Conservation (phyloP, 768 basidiomycete species). For the Russula virescens region DNA sequence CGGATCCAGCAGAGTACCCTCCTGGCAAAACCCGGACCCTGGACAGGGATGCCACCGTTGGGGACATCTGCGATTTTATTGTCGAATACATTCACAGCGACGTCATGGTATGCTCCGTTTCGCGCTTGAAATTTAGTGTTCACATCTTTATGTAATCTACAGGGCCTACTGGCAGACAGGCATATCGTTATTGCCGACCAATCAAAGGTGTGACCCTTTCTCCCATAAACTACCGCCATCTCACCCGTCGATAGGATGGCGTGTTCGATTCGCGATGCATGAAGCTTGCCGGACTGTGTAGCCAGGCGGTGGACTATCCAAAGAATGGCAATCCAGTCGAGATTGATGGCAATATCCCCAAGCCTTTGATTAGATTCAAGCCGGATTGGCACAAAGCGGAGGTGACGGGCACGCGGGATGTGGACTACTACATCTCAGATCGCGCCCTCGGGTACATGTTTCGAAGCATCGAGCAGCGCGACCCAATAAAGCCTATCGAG, state of each 20-base stretch:
- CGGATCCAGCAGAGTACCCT: conserved; percentile 48
- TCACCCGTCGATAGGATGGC: conserved; percentile 42
- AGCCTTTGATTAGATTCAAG: conserved; percentile 54
- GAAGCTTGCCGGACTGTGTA: conserved; percentile 54
- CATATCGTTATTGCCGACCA: conserved; percentile 74
- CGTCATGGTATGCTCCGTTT: conserved; percentile 48
- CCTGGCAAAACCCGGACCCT: conserved; percentile 27
- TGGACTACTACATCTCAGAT: conserved; percentile 66
- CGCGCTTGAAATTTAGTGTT: background rate
- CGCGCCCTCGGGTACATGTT: conserved; percentile 69
- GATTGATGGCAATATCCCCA: conserved; percentile 43
- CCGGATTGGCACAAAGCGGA: conserved; percentile 68
- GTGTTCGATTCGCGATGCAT: conserved; percentile 54
- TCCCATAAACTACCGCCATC: background rate
- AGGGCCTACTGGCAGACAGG: conserved; percentile 66
- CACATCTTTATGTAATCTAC: background rate
- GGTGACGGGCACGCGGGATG: conserved; percentile 40
- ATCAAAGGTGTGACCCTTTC: conserved; percentile 44
- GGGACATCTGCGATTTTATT: conserved; percentile 75
- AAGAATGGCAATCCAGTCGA: conserved; percentile 69
- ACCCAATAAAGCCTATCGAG: conserved; percentile 30
- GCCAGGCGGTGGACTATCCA: conserved; percentile 71
- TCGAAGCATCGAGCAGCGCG: conserved; percentile 50
- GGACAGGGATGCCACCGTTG: conserved; percentile 43
- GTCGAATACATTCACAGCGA: conserved; percentile 83